Conservation (phyloP, 306 rosid species). For the Alnus rubra region DNA sequence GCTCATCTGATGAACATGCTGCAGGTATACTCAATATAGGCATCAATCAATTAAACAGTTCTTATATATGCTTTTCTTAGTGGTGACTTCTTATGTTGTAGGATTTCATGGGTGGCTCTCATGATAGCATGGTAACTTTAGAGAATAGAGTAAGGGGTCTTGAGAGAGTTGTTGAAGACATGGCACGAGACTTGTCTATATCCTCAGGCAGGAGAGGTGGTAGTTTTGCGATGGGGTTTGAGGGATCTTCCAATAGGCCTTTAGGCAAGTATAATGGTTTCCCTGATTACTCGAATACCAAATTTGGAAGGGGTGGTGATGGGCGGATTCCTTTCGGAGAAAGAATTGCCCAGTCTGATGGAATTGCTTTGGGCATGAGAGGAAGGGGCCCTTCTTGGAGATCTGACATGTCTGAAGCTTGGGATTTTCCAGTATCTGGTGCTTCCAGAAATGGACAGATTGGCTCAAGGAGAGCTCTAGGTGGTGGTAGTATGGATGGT, state of each 20-base stretch:
- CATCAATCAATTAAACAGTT: slow-evolving; percentile 14
- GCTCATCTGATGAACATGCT: slow-evolving; percentile 96
- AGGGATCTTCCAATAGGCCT: slow-evolving; percentile 72
- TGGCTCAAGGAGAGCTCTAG: slow-evolving; percentile 70
- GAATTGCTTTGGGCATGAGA: slow-evolving; percentile 64
- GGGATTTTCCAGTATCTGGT: slow-evolving; percentile 76
- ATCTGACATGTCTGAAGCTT: slow-evolving; percentile 69
- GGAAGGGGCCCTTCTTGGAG: slow-evolving; percentile 88
- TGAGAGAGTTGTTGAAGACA: slow-evolving; percentile 95
- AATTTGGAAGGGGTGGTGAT: slow-evolving; percentile 83
- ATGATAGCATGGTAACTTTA: slow-evolving; percentile 89
- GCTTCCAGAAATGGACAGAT: slow-evolving; percentile 75
- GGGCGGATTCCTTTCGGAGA: slow-evolving; percentile 70
- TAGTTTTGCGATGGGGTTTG: slow-evolving; percentile 70
- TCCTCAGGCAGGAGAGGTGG: slow-evolving; percentile 81
- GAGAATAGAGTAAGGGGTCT: slow-evolving; percentile 98
- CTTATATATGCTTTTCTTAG: slow-evolving; percentile 18
- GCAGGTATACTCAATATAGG: slow-evolving; percentile 60
- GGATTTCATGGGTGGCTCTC: slow-evolving; percentile 99
- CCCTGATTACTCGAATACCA: slow-evolving; percentile 63
- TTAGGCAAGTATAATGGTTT: slow-evolving; percentile 80
- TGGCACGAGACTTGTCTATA: slow-evolving; percentile 86
- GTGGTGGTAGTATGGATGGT: slow-evolving; percentile 64
- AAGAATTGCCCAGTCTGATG: slow-evolving; percentile 79
- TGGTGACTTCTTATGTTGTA: slow-evolving; percentile 44